phyloP scores from a whole-genome alignment of 2,329 filamentous ascomycete species.

The Periconia sp. region DNA sequence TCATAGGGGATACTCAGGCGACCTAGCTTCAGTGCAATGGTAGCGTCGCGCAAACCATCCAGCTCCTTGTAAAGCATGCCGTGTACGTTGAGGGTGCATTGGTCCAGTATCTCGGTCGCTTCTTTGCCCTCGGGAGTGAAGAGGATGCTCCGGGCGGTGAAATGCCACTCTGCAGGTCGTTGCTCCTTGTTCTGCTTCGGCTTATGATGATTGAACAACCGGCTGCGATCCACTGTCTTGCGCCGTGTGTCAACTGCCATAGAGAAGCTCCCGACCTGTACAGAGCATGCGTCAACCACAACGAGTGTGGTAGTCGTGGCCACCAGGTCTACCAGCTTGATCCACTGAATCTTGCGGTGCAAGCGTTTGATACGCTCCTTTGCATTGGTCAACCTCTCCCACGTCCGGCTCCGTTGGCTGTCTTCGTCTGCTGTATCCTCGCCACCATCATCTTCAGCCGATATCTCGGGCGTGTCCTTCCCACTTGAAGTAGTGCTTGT shows the following conservation, averaged over 20 bases:
- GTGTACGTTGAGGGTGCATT: slow-evolving; percentile 86
- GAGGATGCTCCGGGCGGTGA: slow-evolving; percentile 82
- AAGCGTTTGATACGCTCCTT: slow-evolving; percentile 88
- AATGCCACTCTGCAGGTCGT: slow-evolving; percentile 90
- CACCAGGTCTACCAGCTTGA: slow-evolving; percentile 87
- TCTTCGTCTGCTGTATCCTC: slow-evolving; percentile 42
- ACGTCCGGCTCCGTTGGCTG: slow-evolving; percentile 70
- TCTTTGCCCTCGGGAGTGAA: slow-evolving; percentile 87
- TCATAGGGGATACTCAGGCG: slow-evolving; percentile 90
- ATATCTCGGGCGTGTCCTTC: slow-evolving; percentile 24
- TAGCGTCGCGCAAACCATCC: slow-evolving; percentile 87
- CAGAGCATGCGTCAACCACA: slow-evolving; percentile 78
- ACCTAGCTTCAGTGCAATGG: slow-evolving; percentile 88
- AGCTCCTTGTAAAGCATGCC: slow-evolving; percentile 85
- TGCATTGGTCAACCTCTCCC: slow-evolving; percentile 76
- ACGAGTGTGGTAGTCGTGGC: slow-evolving; percentile 80
- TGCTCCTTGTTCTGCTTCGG: slow-evolving; percentile 60
- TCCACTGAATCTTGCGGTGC: slow-evolving; percentile 85
- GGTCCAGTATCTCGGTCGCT: slow-evolving; percentile 86
- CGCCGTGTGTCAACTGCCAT: slow-evolving; percentile 88
- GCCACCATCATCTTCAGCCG: slow-evolving; percentile 14
- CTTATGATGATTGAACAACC: slow-evolving; percentile 76
- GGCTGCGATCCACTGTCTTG: slow-evolving; percentile 88
- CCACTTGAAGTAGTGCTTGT: slow-evolving; percentile 22
- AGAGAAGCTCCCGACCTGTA: slow-evolving; percentile 84